Percentiles rank a stretch among this genome's conserved stretches.
Conservation (phyloP, 108 stramenopile genomes). For the Fragilaria crotonensis region DNA sequence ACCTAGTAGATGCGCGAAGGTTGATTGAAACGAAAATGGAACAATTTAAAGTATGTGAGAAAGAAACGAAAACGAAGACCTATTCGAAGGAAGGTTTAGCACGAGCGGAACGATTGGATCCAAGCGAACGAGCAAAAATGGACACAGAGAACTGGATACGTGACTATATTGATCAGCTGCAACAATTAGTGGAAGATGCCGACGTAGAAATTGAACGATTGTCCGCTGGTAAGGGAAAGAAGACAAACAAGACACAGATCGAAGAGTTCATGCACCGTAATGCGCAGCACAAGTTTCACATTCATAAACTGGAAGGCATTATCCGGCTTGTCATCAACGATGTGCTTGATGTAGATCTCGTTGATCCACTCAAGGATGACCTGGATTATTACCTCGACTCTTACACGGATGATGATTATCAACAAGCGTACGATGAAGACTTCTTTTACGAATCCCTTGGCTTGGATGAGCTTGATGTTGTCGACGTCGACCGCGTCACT, state of each 20-base stretch:
- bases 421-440: conserved; percentile 86
- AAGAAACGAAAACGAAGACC: conserved; percentile 98
- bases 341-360: conserved; percentile 62
- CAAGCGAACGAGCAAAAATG: conserved; percentile 70
- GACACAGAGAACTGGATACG: conserved; percentile 68
- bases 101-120: conserved; percentile 62
- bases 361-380: conserved; percentile 91
- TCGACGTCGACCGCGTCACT: conserved; percentile 75
- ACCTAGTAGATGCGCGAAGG: conserved; percentile 66
- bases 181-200: conserved; percentile 59
- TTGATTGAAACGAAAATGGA: conserved; percentile 99
- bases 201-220: conserved; percentile 87
- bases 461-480: conserved; percentile 77
- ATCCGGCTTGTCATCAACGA: conserved; percentile 95
- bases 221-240: conserved; percentile 76
- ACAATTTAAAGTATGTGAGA: conserved; percentile 97
- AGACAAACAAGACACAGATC: conserved; percentile 70
- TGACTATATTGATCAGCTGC: conserved; percentile 68
- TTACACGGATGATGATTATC: conserved; percentile 84
- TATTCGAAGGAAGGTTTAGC: conserved; percentile 97
- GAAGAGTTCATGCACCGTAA: conserved; percentile 71
- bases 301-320: conserved; percentile 92
- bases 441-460: conserved; percentile 88
- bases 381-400: conserved; percentile 94
- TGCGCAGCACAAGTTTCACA: conserved; percentile 84